These are phyloP conservation scores for Skeletonema potamos DNA, from an alignment of 108 stramenopile genomes.

Conservation along the genomic window DNA sequence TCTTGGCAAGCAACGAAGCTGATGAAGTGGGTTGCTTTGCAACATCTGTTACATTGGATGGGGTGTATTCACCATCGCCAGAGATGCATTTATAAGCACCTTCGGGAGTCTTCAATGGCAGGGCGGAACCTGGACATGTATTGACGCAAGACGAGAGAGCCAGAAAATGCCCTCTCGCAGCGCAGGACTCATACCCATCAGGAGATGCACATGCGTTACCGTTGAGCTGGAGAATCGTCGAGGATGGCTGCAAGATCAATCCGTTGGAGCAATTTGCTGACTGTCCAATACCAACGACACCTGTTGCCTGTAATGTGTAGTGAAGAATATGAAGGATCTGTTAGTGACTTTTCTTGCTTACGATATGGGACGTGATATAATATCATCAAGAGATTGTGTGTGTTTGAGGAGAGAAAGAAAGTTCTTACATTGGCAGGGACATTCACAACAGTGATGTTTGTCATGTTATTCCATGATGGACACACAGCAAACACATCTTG, in stretches of 20 bases:
- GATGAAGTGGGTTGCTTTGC: conserved; percentile 48
- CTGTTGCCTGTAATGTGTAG: no score
- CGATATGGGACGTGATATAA: no score
- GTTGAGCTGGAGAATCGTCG: not conserved
- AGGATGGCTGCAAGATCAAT: no score
- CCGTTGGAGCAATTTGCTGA: no score
- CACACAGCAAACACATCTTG: not conserved
- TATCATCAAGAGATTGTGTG: no score
- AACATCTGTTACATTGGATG: no score
- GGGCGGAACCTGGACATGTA: not conserved
- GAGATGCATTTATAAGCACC: not conserved
- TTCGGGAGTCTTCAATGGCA: not conserved
- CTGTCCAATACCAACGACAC: no score
- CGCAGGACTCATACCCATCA: not conserved
- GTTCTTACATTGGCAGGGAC: not conserved
- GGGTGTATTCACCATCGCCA: no score
- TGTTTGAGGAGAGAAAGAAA: no score
- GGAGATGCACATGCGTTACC: not conserved
- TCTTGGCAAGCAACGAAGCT: conserved; percentile 1
- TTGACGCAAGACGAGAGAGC: not conserved
- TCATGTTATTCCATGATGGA: not conserved
- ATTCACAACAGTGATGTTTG: not conserved
- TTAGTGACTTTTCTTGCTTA: no score
- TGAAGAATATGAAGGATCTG: no score
- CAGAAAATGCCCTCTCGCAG: not conserved